phyloP scores from a whole-genome alignment of 2,329 filamentous ascomycete species.

The Botrytis squamosa region DNA sequence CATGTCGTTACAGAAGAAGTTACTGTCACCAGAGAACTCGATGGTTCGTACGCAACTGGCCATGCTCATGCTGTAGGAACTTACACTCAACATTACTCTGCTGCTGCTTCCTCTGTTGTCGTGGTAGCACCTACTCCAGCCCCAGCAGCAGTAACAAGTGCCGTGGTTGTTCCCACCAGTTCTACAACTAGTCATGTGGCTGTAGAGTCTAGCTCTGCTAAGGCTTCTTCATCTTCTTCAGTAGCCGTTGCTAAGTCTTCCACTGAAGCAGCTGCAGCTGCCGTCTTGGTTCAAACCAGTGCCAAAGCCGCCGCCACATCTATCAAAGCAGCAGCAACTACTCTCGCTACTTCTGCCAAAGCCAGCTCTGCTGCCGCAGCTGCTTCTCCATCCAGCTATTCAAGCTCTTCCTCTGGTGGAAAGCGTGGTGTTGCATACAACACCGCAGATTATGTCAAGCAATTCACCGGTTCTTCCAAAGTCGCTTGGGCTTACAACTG shows the following conservation, averaged over 20 bases:
- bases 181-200: neutral
- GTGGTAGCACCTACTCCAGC: constrained; percentile 14
- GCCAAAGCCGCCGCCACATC: constrained; percentile 8
- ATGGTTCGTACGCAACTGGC: constrained; percentile 31
- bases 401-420: constrained; percentile 13
- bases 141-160: neutral
- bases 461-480: constrained; percentile 47
- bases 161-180: neutral
- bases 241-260: constrained; percentile 8
- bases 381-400: neutral
- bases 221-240: constrained; percentile 14
- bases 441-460: constrained; percentile 50
- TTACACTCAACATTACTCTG: constrained; percentile 24
- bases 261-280: neutral
- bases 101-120: constrained; percentile 20
- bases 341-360: constrained; percentile 5
- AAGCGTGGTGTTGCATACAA: constrained; percentile 71
- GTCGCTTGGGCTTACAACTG: constrained; percentile 70
- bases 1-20: constrained; percentile 32
- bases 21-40: constrained; percentile 28
- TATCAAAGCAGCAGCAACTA: constrained; percentile 17
- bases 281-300: constrained; percentile 18
- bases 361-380: constrained; percentile 10
- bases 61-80: constrained; percentile 28
- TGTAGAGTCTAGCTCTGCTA: neutral